These are phyloP conservation scores for Exserohilum rostratum DNA, from an alignment of 2,329 filamentous ascomycete genomes.

Conservation along the genomic window DNA sequence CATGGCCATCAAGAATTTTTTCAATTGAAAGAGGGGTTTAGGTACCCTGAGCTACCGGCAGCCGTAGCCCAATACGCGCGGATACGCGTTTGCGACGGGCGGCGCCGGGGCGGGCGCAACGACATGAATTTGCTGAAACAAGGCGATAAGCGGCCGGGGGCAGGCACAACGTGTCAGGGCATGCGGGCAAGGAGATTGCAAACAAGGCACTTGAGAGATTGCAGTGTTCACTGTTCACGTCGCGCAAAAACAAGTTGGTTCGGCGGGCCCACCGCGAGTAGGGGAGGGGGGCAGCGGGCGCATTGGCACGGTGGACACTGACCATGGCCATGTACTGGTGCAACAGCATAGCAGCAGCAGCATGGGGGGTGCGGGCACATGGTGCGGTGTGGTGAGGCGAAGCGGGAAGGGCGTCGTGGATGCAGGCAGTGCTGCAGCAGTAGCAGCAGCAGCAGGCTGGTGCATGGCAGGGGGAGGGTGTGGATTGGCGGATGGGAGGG, in stretches of 20 bases:
- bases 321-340: constrained; percentile 4
- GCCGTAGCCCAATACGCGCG: not conserved
- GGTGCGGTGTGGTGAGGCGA: not conserved
- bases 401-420: constrained; percentile 9
- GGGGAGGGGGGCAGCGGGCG: not conserved
- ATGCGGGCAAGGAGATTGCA: constrained; percentile 16
- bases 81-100: not conserved
- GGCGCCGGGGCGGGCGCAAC: constrained; percentile 1
- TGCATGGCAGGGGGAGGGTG: too few species aligned
- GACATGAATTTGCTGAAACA: constrained; percentile 14
- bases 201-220: constrained; percentile 19
- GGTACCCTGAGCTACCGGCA: not conserved
- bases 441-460: too few species aligned
- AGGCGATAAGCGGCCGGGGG: constrained; percentile 3
- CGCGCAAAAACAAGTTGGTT: constrained; percentile 26
- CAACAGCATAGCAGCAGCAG: not conserved
- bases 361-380: not conserved
- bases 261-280: constrained; percentile 19
- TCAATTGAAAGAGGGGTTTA: constrained; percentile 7
- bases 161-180: constrained; percentile 12
- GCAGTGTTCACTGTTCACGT: constrained; percentile 26
- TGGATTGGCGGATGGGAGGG: not conserved
- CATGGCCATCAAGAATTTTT: not conserved
- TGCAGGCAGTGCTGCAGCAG: constrained; percentile 21
- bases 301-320: constrained; percentile 13